Evolutionary conservation across 805 yeast species (phyloP), one percentile per base, ranked within the genome.

Genomic region (Myxozyma kluyveri): DNA sequence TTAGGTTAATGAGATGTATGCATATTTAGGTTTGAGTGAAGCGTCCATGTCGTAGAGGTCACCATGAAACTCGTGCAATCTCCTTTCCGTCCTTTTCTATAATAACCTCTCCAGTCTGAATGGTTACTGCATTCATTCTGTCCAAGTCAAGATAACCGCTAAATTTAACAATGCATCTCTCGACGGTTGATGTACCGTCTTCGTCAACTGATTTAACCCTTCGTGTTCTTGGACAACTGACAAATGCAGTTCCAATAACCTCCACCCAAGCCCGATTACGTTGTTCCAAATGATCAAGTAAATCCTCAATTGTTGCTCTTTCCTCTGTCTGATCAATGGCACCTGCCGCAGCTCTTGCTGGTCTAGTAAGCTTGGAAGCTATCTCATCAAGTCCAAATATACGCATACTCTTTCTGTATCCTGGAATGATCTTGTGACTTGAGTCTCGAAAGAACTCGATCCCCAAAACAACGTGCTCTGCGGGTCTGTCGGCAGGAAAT

Each of bases 71-170:
- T n/a, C 31, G 17, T 29, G 23, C 42, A 10, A 42, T 27, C 42
- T 42, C 49, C 26, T 35, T 37, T 9, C 23, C 58, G n/a, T 45
- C 43, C 35, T 48, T 50, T 32, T 36, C 52, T 14, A 54, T 29
- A n/a, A 24, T 24, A 17, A 49, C 38, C 18, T 41, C 49, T 29
- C 60, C 60, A 12, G 41, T 29, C 27, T 46, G 53, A 22, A 56
- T 54, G 10, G 42, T 47, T 2, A 56, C 52, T 2, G 59, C 14
- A 31, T 56, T 56, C 54, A 53, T 47, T 14, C 58, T 37, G 4
- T 53, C 54, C 9, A 47, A 33, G 44, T 56, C 60, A 45, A 56
- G n/a, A 27, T 45, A 56, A 3, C 60, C 60, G 26, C 38, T 39
- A 27, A 56, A 56, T 26, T 35, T 21, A 18, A 56, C 54, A 19